Percentiles rank a stretch among this genome's conserved stretches.
Evolutionary conservation across 768 basidiomycete species (phyloP).

Genomic region (Leccinum barrowsii): DNA sequence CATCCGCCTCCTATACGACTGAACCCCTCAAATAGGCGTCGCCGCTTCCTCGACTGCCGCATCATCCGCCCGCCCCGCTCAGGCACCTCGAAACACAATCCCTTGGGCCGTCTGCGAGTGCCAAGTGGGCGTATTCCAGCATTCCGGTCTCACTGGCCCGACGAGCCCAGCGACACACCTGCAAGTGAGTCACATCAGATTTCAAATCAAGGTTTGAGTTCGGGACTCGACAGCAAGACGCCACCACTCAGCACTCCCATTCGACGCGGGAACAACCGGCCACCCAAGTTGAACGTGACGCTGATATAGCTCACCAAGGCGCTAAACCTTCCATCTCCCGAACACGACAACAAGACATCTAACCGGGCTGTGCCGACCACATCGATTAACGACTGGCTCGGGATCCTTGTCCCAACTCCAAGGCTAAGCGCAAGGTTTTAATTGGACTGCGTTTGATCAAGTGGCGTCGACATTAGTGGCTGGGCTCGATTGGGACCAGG

Average conservation of each 20-base stretch:
- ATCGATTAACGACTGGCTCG: background rate
- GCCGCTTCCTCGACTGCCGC: background rate
- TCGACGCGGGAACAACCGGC: background rate
- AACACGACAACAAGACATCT: background rate
- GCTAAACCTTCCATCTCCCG: background rate
- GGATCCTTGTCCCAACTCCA: background rate
- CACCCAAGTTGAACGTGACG: background rate
- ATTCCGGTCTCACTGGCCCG: background rate
- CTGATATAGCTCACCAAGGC: background rate
- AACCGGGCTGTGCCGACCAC: conserved; percentile 37
- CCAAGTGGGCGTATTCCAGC: conserved; percentile 9
- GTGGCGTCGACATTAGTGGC: background rate
- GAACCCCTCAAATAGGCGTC: conserved; percentile 2
- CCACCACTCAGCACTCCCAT: background rate
- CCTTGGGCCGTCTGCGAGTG: conserved; percentile 2
- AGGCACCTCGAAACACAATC: background rate
- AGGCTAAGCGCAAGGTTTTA: background rate
- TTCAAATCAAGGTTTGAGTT: background rate
- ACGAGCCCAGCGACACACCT: background rate
- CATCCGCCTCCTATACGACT: conserved; percentile 9
- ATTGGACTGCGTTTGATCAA: background rate
- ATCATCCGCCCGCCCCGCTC: background rate
- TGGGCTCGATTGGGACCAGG: background rate
- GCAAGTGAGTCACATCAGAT: background rate
- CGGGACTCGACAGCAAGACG: background rate